These are phyloP conservation scores for Blastocystis hominis DNA, from an alignment of 352 stramenopile species.

Conservation along the genomic window DNA sequence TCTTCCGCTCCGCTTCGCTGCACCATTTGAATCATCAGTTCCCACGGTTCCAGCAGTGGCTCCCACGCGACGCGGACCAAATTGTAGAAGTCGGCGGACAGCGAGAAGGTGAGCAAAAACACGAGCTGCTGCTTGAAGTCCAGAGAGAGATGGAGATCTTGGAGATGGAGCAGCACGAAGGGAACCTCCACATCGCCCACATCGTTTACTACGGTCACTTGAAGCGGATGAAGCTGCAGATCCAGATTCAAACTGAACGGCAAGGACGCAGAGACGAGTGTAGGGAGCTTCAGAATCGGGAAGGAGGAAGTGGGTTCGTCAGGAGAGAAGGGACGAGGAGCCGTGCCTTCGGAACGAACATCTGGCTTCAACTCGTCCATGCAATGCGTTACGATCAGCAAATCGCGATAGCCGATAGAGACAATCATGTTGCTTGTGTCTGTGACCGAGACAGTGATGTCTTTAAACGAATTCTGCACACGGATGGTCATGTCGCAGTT, in stretches of 20 bases:
- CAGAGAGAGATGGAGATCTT: not conserved
- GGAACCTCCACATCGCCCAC: conserved; percentile 7
- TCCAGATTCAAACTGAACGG: not conserved
- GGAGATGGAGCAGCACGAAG: not conserved
- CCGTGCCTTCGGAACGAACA: not conserved
- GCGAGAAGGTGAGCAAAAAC: not conserved
- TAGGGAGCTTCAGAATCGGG: not conserved
- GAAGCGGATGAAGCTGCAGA: not conserved
- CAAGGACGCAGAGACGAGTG: not conserved
- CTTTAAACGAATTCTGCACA: not conserved
- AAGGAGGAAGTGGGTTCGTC: not conserved
- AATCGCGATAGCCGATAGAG: not conserved
- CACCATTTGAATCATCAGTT: conserved; percentile 9
- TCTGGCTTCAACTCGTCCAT: not conserved
- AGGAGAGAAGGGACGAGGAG: not conserved
- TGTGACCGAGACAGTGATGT: not conserved
- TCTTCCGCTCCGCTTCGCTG: not conserved
- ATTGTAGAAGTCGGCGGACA: conserved; percentile 41
- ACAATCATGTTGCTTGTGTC: not conserved
- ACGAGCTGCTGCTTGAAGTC: not conserved
- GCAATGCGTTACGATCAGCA: not conserved
- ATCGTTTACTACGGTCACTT: conserved; percentile 18
- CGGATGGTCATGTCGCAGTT: not conserved
- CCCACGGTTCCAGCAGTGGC: conserved; percentile 49
- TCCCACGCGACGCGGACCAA: conserved; percentile 9